These are phyloP conservation scores for Cladosporium sp. DNA, from an alignment of 2,329 filamentous ascomycete species.

Conservation along the genomic window DNA sequence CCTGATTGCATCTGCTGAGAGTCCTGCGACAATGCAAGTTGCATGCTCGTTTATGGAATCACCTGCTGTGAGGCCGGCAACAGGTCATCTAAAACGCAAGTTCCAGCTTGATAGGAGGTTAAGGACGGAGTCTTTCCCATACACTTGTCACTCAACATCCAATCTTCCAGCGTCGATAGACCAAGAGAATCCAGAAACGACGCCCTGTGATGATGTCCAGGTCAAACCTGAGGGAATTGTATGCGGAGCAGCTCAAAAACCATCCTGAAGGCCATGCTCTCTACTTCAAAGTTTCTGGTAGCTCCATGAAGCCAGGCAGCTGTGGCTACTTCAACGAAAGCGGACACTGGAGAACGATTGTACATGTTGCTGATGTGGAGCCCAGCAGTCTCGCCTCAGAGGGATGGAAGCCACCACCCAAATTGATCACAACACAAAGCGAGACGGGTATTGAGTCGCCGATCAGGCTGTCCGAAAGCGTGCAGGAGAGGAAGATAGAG, in stretches of 20 bases:
- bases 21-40: no score
- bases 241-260: not conserved
- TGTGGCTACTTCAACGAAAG: slow-evolving; percentile 2
- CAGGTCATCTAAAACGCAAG: no score
- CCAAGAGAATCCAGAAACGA: no score
- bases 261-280: not conserved
- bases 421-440: not conserved
- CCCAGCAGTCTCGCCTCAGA: not conserved
- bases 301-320: not conserved
- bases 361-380: not conserved
- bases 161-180: no score
- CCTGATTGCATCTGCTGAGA: no score
- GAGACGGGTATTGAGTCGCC: not conserved
- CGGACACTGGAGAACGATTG: not conserved
- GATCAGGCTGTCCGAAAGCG: not conserved
- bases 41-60: no score
- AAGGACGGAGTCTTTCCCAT: no score
- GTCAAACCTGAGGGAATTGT: not conserved
- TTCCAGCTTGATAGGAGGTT: no score
- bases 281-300: not conserved
- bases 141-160: no score
- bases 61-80: no score
- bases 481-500: not conserved
- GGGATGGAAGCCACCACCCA: not conserved
- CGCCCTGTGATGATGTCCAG: not conserved